Conservation (phyloP, 768 basidiomycete genomes). For the Rhizopogon vulgaris region DNA sequence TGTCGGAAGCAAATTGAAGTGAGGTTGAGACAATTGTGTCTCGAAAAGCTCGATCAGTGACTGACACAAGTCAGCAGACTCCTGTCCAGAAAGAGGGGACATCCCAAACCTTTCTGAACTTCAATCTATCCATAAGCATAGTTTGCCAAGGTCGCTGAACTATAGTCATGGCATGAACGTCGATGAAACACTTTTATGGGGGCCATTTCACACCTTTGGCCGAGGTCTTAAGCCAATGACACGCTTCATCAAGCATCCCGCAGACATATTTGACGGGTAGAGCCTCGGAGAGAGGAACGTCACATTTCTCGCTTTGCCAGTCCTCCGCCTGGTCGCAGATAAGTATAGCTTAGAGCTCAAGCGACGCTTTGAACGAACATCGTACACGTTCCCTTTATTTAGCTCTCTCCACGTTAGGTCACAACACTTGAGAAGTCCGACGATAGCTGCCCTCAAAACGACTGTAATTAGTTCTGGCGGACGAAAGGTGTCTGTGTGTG, state of each 20-base stretch:
- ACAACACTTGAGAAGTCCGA: slow-evolving; percentile 73
- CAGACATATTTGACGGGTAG: slow-evolving; percentile 49
- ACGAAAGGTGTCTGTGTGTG: slow-evolving; percentile 35
- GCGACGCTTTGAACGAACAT: slow-evolving; percentile 47
- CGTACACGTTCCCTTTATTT: slow-evolving; percentile 64
- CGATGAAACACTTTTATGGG: background rate
- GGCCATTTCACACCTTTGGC: slow-evolving; percentile 30
- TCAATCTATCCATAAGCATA: background rate
- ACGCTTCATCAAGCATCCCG: slow-evolving; percentile 52
- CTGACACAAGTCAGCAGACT: background rate
- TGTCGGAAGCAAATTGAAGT: background rate
- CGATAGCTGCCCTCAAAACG: slow-evolving; percentile 60
- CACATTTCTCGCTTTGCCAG: slow-evolving; percentile 87
- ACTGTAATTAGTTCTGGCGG: slow-evolving; percentile 60
- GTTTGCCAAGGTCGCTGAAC: background rate
- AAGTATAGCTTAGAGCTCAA: slow-evolving; percentile 9
- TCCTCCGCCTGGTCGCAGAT: slow-evolving; percentile 60
- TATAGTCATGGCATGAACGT: background rate
- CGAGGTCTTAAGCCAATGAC: slow-evolving; percentile 49
- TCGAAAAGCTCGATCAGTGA: background rate
- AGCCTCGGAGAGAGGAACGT: slow-evolving; percentile 66
- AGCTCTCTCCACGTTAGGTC: slow-evolving; percentile 81
- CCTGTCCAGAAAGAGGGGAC: background rate
- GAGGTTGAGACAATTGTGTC: slow-evolving; percentile 1
- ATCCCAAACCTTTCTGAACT: background rate